Evolutionary conservation across 352 stramenopile genomes (phyloP).

Genomic region (Phytophthora idaei): DNA sequence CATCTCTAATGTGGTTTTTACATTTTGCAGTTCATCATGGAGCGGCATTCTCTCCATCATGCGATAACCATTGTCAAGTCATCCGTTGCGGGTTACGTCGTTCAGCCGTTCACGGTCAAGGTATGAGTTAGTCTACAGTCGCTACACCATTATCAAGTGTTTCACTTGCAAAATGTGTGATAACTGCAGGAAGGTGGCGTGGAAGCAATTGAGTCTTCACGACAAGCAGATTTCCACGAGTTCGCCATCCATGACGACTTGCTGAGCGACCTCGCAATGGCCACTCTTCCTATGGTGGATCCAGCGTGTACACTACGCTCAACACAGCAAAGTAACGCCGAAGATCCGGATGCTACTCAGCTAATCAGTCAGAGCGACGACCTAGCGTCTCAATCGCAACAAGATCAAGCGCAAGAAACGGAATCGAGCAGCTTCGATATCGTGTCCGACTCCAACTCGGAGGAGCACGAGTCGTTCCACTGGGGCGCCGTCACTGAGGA

Average conservation of each 20-base stretch:
- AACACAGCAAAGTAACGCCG: slow-evolving; percentile 59
- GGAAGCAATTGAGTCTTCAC: slow-evolving; percentile 24
- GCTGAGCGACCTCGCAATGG: slow-evolving; percentile 52
- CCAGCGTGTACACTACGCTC: slow-evolving; percentile 54
- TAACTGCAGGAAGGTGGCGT: slow-evolving; percentile 49
- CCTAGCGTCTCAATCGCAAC: slow-evolving; percentile 15
- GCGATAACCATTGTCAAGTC: slow-evolving; percentile 72
- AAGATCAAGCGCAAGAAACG: slow-evolving; percentile 18
- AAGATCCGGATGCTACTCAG: slow-evolving; percentile 32
- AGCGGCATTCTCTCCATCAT: slow-evolving; percentile 54
- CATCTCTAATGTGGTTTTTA: slow-evolving; percentile 11
- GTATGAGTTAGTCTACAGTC: slow-evolving; percentile 32
- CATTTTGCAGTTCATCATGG: slow-evolving; percentile 61
- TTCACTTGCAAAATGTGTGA: slow-evolving; percentile 3
- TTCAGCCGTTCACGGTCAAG: slow-evolving; percentile 71
- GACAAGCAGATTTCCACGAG: slow-evolving; percentile 29
- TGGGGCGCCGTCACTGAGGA: slow-evolving; percentile 34
- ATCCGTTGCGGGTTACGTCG: slow-evolving; percentile 51
- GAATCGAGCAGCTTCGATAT: slow-evolving; percentile 51
- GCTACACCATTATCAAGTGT: neutral
- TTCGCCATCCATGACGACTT: slow-evolving; percentile 64
- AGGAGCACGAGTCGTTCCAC: slow-evolving; percentile 40
- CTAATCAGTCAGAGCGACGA: slow-evolving; percentile 28
- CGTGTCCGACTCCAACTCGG: slow-evolving; percentile 63
- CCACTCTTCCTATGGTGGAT: slow-evolving; percentile 45